Evolutionary conservation across 495 filamentous ascomycete species (phyloP).

Genomic region (Podospora pseudopauciseta): DNA sequence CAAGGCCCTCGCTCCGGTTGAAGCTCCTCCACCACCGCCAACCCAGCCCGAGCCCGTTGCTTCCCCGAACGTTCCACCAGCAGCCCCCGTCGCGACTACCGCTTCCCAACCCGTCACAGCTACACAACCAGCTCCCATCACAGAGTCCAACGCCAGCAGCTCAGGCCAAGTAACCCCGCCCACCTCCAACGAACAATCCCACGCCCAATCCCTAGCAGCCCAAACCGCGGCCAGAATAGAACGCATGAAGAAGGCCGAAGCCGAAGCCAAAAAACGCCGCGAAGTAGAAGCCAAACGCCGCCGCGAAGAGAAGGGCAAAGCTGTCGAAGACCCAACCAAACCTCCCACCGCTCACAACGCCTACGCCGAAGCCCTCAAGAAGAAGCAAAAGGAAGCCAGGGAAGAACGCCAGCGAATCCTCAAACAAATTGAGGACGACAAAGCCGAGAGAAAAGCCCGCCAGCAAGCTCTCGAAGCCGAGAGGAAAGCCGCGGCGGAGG

Average conservation of each 20-base stretch:
- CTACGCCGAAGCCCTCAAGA: conserved; percentile 50
- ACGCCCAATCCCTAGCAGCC: conserved; percentile 19
- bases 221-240: conserved; percentile 30
- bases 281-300: conserved; percentile 26
- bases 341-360: conserved; percentile 27
- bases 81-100: neutral
- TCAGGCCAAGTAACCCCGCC: conserved; percentile 13
- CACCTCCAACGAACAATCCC: conserved; percentile 18
- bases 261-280: conserved; percentile 7
- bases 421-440: conserved; percentile 64
- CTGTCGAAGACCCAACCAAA: conserved; percentile 34
- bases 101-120: conserved; percentile 8
- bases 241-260: conserved; percentile 31
- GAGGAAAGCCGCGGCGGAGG: conserved; percentile 16
- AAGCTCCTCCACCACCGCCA: neutral
- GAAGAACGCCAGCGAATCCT: conserved; percentile 60
- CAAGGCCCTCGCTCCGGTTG: conserved; percentile 32
- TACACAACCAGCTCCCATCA: neutral
- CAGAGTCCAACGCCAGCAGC: neutral
- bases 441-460: conserved; percentile 54
- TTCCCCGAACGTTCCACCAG: neutral
- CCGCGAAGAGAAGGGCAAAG: conserved; percentile 31
- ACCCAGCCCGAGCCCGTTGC: neutral
- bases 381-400: conserved; percentile 50
- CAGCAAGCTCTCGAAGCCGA: conserved; percentile 49